These are phyloP conservation scores for Phascolomyces articulosus DNA, from an alignment of 371 early-diverging fungal species.

Conservation along the genomic window DNA sequence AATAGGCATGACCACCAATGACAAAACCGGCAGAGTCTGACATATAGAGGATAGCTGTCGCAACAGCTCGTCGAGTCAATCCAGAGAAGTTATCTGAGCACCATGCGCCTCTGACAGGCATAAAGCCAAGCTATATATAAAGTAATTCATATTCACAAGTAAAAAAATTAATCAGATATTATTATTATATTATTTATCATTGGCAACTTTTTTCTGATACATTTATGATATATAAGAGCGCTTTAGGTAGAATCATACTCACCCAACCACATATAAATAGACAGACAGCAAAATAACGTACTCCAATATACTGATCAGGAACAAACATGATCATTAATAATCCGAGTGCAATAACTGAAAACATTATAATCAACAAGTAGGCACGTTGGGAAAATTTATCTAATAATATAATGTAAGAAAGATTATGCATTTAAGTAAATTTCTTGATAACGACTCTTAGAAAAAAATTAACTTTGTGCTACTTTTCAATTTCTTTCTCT, in stretches of 20 bases:
- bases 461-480: too few species aligned
- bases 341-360: conserved; percentile 22
- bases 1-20: conserved; percentile 40
- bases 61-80: conserved; percentile 40
- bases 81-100: conserved; percentile 13
- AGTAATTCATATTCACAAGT: not conserved
- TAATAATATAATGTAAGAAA: not conserved
- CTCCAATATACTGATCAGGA: conserved; percentile 6
- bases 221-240: too few species aligned
- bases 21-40: conserved; percentile 28
- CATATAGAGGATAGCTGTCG: conserved; percentile 30
- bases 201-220: too few species aligned
- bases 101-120: not conserved
- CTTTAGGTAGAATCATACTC: too few species aligned
- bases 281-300: conserved; percentile 21
- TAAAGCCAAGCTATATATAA: not conserved
- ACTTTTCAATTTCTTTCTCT: too few species aligned
- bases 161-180: too few species aligned
- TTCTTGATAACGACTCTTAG: too few species aligned
- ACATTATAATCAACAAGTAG: conserved; percentile 25
- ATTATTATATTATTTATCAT: too few species aligned
- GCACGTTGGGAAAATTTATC: conserved; percentile 35
- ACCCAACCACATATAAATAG: too few species aligned
- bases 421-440: too few species aligned
- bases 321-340: conserved; percentile 32